Evolutionary conservation across 176 grass and related monocot species (phyloP).

Genomic region (Oryza punctata): DNA sequence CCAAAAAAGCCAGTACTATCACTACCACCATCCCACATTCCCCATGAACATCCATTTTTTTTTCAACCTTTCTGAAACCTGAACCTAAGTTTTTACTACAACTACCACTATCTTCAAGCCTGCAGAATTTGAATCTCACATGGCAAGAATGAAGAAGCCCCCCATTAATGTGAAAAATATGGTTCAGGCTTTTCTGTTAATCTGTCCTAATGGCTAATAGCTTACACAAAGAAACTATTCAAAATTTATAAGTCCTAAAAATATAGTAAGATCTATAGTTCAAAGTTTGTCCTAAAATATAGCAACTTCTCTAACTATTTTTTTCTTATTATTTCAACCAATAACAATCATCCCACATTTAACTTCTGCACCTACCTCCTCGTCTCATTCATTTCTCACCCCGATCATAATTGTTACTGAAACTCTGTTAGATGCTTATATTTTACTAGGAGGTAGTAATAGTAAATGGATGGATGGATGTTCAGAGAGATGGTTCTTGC

Average conservation of each 20-base stretch:
- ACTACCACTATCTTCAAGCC: slow-evolving; percentile 8
- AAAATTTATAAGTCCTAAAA: no score
- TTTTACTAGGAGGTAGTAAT: no score
- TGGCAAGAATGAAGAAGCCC: neutral
- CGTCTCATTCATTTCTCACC: no score
- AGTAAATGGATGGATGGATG: neutral
- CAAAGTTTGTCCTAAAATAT: no score
- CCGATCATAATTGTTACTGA: no score
- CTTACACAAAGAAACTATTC: neutral
- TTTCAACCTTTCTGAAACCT: neutral
- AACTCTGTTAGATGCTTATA: no score
- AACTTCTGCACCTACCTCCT: no score
- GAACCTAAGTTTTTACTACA: slow-evolving; percentile 19
- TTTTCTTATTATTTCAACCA: no score
- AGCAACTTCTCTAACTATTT: no score
- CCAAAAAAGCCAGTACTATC: neutral
- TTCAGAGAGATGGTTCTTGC: slow-evolving; percentile 11
- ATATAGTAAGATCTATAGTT: no score
- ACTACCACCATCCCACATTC: neutral
- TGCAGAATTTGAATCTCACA: neutral
- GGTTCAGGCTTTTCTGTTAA: neutral
- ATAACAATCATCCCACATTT: no score
- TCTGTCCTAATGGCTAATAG: neutral
- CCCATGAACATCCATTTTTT: neutral
- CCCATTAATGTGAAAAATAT: slow-evolving; percentile 28